Evolutionary conservation across 257 asterid species (phyloP).

Genomic region (Anisodus acutangulus): DNA sequence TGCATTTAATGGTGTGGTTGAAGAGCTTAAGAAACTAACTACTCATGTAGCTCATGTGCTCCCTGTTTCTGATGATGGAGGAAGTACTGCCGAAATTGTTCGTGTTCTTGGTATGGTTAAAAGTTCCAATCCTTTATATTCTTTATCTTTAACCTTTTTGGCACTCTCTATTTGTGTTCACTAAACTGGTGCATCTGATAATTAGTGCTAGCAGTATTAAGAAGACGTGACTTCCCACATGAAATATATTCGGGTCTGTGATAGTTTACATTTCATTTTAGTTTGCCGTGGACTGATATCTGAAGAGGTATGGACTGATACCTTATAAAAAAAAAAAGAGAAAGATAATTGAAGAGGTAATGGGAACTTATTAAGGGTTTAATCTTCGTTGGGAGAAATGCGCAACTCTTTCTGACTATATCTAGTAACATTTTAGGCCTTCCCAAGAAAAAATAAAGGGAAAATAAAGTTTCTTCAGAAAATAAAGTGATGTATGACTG

Average conservation of each 20-base stretch:
- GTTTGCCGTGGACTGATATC: neutral
- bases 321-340: too few relatives aligned
- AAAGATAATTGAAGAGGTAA: too few relatives aligned
- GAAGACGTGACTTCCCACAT: neutral
- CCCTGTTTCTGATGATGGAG: conserved; percentile 99
- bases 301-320: neutral
- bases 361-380: too few relatives aligned
- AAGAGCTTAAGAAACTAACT: conserved; percentile 92
- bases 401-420: neutral
- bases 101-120: conserved; percentile 85
- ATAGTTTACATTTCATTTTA: conserved; percentile 2
- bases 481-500: neutral
- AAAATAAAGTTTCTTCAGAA: conserved; percentile 22
- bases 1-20: conserved; percentile 95
- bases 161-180: neutral
- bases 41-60: conserved; percentile 88
- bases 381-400: neutral
- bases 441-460: neutral
- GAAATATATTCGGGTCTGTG: neutral
- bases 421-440: conserved; percentile 5
- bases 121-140: neutral
- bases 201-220: neutral
- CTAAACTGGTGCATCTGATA: neutral
- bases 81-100: conserved; percentile 99
- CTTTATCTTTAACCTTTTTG: conserved; percentile 10